Evolutionary conservation across 2,329 filamentous ascomycete genomes (phyloP).

Genomic region (Botryotinia convoluta): DNA sequence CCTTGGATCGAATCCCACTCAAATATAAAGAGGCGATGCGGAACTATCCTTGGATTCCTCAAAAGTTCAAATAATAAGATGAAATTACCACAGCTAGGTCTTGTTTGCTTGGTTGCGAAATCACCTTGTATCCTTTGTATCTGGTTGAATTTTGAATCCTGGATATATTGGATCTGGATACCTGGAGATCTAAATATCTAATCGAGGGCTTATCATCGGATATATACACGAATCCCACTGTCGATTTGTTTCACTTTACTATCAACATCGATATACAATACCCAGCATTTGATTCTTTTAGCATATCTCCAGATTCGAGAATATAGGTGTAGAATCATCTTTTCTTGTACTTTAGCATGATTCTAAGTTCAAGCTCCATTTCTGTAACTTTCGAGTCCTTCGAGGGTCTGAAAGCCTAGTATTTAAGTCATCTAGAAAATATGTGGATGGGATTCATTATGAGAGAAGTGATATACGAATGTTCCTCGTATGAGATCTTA

Average conservation of each 20-base stretch:
- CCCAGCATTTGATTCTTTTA: neutral
- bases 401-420: rapidly evolving
- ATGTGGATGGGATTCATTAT: neutral
- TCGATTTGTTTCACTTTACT: rapidly evolving
- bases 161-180: neutral
- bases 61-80: no score
- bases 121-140: neutral
- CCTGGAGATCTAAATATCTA: rapidly evolving
- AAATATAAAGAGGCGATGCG: neutral
- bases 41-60: neutral
- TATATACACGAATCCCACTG: rapidly evolving
- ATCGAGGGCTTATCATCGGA: neutral
- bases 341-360: neutral
- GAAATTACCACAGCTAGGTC: no score
- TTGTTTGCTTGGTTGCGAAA: neutral
- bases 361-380: no score
- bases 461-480: no score
- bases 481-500: no score
- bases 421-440: no score
- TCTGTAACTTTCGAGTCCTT: no score
- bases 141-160: neutral
- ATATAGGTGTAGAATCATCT: no score
- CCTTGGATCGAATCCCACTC: no score
- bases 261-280: neutral
- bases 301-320: no score